Conservation (phyloP, 2,329 filamentous ascomycete species). For the Cercospora zeae-maydis region DNA sequence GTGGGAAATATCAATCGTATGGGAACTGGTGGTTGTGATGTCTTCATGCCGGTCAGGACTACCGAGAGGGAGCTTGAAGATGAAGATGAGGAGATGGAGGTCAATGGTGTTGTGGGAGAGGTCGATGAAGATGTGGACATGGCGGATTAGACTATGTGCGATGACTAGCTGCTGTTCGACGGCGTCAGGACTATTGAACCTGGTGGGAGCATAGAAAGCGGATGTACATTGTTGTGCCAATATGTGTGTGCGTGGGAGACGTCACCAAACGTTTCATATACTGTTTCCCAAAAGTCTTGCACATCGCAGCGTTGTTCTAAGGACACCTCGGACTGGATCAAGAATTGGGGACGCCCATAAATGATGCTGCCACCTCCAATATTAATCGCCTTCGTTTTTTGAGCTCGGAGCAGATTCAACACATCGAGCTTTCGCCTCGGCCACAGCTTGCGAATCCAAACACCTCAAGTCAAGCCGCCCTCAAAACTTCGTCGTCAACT, state of each 20-base stretch:
- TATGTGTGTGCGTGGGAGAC: neutral
- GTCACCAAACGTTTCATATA: neutral
- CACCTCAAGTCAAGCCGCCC: neutral
- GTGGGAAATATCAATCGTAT: conserved; percentile 77
- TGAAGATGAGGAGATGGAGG: conserved; percentile 9
- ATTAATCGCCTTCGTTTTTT: too few relatives aligned
- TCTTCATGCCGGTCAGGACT: conserved; percentile 52
- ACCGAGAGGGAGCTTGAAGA: conserved; percentile 14
- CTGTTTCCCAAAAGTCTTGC: neutral
- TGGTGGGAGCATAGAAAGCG: neutral
- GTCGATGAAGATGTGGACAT: conserved; percentile 26
- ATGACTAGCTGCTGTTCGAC: neutral
- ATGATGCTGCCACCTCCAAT: too few relatives aligned
- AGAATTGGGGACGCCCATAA: too few relatives aligned
- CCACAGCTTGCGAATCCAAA: too few relatives aligned
- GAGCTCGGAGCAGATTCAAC: too few relatives aligned
- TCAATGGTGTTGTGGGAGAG: conserved; percentile 3
- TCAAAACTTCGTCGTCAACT: conserved; percentile 26
- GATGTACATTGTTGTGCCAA: neutral
- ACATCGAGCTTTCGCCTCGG: too few relatives aligned
- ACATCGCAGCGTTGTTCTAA: neutral
- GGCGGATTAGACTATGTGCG: conserved; percentile 12
- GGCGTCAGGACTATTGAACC: neutral
- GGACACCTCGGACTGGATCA: neutral
- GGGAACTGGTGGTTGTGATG: conserved; percentile 89